These are phyloP conservation scores for Persicaria tinctoria DNA, from an alignment of 148 eudicot species.

Conservation along the genomic window DNA sequence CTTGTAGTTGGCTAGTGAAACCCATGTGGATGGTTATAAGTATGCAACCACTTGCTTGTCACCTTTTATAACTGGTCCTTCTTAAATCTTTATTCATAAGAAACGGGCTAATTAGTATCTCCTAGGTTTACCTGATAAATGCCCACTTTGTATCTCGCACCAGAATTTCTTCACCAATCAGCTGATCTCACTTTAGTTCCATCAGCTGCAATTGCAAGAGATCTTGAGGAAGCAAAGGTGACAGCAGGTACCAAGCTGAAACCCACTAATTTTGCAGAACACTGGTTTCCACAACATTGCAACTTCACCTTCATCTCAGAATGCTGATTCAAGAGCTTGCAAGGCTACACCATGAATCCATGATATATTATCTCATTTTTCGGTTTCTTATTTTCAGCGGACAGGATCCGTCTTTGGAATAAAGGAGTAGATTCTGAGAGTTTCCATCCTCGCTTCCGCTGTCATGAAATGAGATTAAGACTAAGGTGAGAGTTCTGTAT, in stretches of 20 bases:
- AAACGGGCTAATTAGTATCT: constrained; percentile 1
- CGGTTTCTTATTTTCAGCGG: constrained; percentile 24
- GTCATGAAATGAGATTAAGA: constrained; percentile 74
- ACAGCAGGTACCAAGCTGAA: constrained; percentile 50
- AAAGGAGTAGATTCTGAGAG: constrained; percentile 98
- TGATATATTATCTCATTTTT: not conserved
- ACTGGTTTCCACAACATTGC: not conserved
- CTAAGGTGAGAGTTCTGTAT: constrained; percentile 42
- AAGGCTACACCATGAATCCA: not conserved
- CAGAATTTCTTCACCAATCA: constrained; percentile 89
- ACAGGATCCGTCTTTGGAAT: constrained; percentile 82
- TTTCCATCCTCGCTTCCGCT: constrained; percentile 78
- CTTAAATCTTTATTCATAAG: not conserved
- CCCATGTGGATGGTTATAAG: constrained; percentile 98
- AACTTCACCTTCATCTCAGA: not conserved
- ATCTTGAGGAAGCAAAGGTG: constrained; percentile 79
- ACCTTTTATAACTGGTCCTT: not conserved
- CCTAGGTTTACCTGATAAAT: not conserved
- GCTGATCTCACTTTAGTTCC: constrained; percentile 98
- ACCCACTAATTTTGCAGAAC: not conserved
- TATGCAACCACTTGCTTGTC: constrained; percentile 26
- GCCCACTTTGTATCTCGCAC: not conserved
- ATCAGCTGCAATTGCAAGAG: constrained; percentile 90
- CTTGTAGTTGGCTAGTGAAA: constrained; percentile 92
- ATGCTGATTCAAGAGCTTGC: not conserved